Evolutionary conservation across 176 grass and related monocot species (phyloP), one percentile per base, ranked within the genome.

Genomic region (Panicum miliaceum): DNA sequence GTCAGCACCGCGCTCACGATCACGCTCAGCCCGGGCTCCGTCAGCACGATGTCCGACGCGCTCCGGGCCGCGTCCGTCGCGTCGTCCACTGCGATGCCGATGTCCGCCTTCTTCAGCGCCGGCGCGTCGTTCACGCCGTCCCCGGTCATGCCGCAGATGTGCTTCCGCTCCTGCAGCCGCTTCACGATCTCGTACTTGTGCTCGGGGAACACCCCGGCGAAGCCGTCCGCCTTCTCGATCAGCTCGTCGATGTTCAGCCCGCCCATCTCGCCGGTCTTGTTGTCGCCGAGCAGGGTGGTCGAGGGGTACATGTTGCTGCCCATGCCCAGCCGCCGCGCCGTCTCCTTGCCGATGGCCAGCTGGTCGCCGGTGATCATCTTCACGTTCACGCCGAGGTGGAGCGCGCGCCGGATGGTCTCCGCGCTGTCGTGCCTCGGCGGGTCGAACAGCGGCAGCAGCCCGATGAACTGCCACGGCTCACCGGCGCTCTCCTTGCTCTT

Each of bases 101-200:
- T 95, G 80, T 98, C 96, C 9, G 96, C 96, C 93, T 98, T 98
- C 85, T 98, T 98, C 60, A 98, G 77, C 25, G 96, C 96, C 1
- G 96, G 96, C 20, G 96, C 96, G 78, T 98, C 96, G 54, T 98
- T 98, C 52, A 98, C 96, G 37, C 96, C 96, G 61, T 98, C 96
- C 5, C 96, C 96, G 0, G 96, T 98, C 96, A 98, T 98, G 73
- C 96, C 93, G 63, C 93, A 95, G 80, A 98, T 95, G 96, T 98
- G 96, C 80, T 98, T 98, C 76, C 93, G 76, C 79, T 95, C 96
- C 80, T 98, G 96, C 18, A 98, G 87, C 73, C 88, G 92, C 93
- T 90, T 98, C 67, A 97, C 95, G 65, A 97, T 97, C 90, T 97
- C 95, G 69, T 97, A 97, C 92, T 97, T 97, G 92, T 97, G 95